Evolutionary conservation across 2,329 filamentous ascomycete genomes (phyloP).

Genomic region (Fusarium sp.): DNA sequence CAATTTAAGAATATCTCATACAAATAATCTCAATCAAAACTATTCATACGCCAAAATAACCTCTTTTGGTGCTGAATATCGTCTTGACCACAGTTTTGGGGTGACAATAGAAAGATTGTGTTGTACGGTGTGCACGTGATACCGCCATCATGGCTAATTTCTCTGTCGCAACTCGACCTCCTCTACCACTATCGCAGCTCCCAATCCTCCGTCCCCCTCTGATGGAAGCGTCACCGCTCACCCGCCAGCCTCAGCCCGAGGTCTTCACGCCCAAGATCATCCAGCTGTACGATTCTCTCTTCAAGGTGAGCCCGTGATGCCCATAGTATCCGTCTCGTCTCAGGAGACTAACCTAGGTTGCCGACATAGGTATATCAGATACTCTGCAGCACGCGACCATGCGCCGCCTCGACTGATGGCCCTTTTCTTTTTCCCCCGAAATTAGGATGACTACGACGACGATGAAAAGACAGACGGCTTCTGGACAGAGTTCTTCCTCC

Average conservation of each 20-base stretch:
- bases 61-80: slow-evolving; percentile 1
- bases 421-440: slow-evolving; percentile 10
- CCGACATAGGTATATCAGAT: slow-evolving; percentile 42
- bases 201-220: slow-evolving; percentile 28
- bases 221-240: slow-evolving; percentile 93
- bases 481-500: slow-evolving; percentile 95
- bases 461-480: slow-evolving; percentile 85
- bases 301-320: slow-evolving; percentile 65
- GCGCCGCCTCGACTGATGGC: slow-evolving; percentile 47
- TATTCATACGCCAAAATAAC: neutral
- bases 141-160: slow-evolving; percentile 21
- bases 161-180: slow-evolving; percentile 36
- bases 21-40: slow-evolving; percentile 1
- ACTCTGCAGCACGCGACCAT: slow-evolving; percentile 20
- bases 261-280: slow-evolving; percentile 95
- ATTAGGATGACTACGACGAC: slow-evolving; percentile 71
- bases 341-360: slow-evolving; percentile 26
- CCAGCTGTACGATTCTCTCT: slow-evolving; percentile 85
- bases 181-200: slow-evolving; percentile 21
- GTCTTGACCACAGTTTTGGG: slow-evolving; percentile 11
- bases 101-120: slow-evolving; percentile 12
- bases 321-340: slow-evolving; percentile 29
- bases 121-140: slow-evolving; percentile 28
- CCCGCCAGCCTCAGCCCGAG: slow-evolving; percentile 89
- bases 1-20: neutral